Evolutionary conservation across 1,284 basidiomycete genomes (phyloP).

Genomic region (Microstroma glucosiphilum): DNA sequence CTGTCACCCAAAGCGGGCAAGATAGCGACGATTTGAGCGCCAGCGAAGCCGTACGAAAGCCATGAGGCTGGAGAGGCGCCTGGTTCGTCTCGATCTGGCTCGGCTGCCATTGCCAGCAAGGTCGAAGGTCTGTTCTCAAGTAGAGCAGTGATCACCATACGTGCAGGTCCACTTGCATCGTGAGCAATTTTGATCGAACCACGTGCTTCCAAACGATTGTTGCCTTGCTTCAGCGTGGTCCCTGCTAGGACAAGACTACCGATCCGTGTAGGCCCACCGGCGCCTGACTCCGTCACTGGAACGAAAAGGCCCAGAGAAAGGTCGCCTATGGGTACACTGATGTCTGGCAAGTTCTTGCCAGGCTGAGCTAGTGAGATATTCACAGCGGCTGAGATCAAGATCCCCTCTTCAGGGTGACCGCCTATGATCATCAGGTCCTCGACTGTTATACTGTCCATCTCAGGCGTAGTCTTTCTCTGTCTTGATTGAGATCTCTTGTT

Average conservation of each 20-base stretch:
- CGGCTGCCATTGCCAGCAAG: conserved; percentile 8
- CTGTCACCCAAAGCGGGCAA: conserved; percentile 29
- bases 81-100: not conserved
- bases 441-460: conserved; percentile 2
- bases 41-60: conserved; percentile 23
- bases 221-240: not conserved
- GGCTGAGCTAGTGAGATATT: conserved; percentile 19
- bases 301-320: conserved; percentile 10
- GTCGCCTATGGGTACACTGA: conserved; percentile 14
- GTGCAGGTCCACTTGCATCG: not conserved
- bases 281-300: not conserved
- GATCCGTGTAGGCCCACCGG: too few species aligned
- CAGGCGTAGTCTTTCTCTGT: not conserved
- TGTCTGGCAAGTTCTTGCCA: conserved; percentile 12
- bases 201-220: conserved; percentile 7
- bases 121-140: conserved; percentile 28
- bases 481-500: not conserved
- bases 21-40: conserved; percentile 19
- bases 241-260: not conserved
- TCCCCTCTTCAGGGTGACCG: conserved; percentile 25
- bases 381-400: conserved; percentile 23
- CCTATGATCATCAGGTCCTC: conserved; percentile 23
- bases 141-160: conserved; percentile 22
- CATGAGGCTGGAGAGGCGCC: conserved; percentile 24
- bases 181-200: conserved; percentile 1